Conservation (phyloP, 1,284 basidiomycete genomes). For the Melampsora americana region DNA sequence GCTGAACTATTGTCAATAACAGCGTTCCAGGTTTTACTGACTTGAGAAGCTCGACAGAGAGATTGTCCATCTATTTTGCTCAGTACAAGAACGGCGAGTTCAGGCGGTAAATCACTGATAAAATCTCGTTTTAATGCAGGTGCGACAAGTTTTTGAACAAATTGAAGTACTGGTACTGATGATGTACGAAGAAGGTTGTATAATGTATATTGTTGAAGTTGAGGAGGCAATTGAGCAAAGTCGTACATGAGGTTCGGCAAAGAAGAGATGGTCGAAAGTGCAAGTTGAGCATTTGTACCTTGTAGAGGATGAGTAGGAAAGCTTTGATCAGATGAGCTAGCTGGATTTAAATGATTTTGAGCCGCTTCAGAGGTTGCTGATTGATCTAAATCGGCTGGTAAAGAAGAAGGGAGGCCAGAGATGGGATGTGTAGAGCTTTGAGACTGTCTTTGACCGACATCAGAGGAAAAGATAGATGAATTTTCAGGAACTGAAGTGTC, state of each 20-base stretch:
- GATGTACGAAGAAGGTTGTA: conserved; percentile 78
- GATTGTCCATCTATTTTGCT: conserved; percentile 71
- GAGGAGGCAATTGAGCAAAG: conserved; percentile 67
- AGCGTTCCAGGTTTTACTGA: conserved; percentile 73
- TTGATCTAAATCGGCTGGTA: conserved; percentile 22
- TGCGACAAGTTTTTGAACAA: conserved; percentile 73
- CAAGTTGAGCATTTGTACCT: conserved; percentile 21
- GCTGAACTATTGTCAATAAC: conserved; percentile 79
- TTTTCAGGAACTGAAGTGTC: background rate
- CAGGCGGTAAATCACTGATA: conserved; percentile 75
- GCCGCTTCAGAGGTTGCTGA: conserved; percentile 41
- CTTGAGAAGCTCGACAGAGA: conserved; percentile 72
- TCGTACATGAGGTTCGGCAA: conserved; percentile 71
- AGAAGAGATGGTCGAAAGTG: conserved; percentile 63
- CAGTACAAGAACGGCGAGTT: conserved; percentile 75
- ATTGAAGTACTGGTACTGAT: conserved; percentile 74
- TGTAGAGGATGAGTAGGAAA: conserved; percentile 57
- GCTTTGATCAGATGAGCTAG: background rate
- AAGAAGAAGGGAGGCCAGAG: background rate
- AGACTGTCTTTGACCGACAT: background rate
- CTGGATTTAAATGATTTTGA: background rate
- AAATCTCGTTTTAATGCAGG: conserved; percentile 83
- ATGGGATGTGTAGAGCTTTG: conserved; percentile 3
- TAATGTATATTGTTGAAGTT: conserved; percentile 76
- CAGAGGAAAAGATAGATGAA: background rate